phyloP scores from a whole-genome alignment of 2,329 filamentous ascomycete species.

The Fusarium chuoi region DNA sequence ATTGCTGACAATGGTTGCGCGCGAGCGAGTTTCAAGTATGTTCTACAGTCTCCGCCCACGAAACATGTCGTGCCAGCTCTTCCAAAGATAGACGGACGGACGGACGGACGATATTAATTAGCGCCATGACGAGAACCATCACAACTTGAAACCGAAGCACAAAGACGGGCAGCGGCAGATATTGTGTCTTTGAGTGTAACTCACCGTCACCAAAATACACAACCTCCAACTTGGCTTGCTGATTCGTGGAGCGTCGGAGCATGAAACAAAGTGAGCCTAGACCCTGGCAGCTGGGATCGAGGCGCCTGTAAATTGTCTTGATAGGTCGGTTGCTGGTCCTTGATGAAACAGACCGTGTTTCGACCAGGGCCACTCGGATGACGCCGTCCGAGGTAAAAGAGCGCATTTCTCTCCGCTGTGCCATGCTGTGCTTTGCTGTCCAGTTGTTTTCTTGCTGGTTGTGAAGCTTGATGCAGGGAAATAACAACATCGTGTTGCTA shows the following conservation, averaged over 20 bases:
- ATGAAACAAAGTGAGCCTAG: slow-evolving; percentile 44
- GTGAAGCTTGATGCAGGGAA: background rate
- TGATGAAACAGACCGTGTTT: slow-evolving; percentile 46
- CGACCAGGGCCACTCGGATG: slow-evolving; percentile 39
- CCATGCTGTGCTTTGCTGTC: background rate
- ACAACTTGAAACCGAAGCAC: slow-evolving; percentile 22
- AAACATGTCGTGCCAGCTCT: slow-evolving; percentile 5
- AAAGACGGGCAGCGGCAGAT: slow-evolving; percentile 18
- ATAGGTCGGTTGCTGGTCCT: slow-evolving; percentile 39
- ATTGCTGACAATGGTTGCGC: slow-evolving; percentile 9
- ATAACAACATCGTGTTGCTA: background rate
- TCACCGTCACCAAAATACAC: slow-evolving; percentile 2
- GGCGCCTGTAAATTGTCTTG: slow-evolving; percentile 38
- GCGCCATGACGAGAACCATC: background rate
- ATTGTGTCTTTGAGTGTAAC: slow-evolving; percentile 1
- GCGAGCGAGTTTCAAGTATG: slow-evolving; percentile 13
- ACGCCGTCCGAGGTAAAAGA: slow-evolving; percentile 32
- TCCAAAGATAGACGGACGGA: slow-evolving; percentile 6
- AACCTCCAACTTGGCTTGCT: slow-evolving; percentile 15
- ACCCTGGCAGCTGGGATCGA: slow-evolving; percentile 39
- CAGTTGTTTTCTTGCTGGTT: background rate
- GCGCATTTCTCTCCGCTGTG: slow-evolving; percentile 1
- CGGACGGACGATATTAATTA: background rate
- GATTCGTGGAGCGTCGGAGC: slow-evolving; percentile 38
- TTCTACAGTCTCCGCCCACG: slow-evolving; percentile 6